Base-by-base conservation (phyloP, 129 eudicot species). In the Arctium minus region DNA sequence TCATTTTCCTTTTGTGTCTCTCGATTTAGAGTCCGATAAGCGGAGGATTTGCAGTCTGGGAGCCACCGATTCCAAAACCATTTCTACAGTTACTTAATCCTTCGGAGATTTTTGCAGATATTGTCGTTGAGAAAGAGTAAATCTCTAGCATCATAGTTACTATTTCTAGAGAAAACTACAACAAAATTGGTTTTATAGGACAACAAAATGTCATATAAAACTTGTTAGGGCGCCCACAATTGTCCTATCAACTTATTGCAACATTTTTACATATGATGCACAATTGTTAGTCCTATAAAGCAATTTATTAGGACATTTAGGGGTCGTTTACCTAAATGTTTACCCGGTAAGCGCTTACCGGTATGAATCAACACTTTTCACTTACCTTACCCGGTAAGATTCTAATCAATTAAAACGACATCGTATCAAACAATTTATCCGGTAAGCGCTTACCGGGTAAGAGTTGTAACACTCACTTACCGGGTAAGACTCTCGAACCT, bases 11-110 rank as follows among this genome's bases (percentile, higher is more conserved):
- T 37, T 39, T 2, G 3, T 15, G 15, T 81, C 27, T 76, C 17
- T 75, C 11, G 18, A 73, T 75, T 12, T 53, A 86, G 89, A 91
- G 87, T 77, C 92, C 91, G 46, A 7, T 76, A n/a, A 89, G 83
- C 65, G 96, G 96, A 6, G 96, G 93, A 68, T 92, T 92, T 85
- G 91, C 88, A 1, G 80, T 89, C 33, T 91, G 96, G 96, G 93
- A 91, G 80, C 89, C 91, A 72, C 92, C 93, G 65, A 60, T 89
- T 80, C 90, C 96, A 15, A 79, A 88, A 29, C 90, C 91, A 33
- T 86, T 81, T 67, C 73, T 92, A 79, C 86, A 92, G 83, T 87
- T 89, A 78, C 76, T 89, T 83, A 92, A 92, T 79, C 96, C 93
- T 50, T 91, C 93, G 8, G 96, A 91, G 83, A 72, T 91, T 30